These are phyloP conservation scores for Chionographis japonica DNA, from an alignment of 106 monocot species.

Conservation along the genomic window DNA sequence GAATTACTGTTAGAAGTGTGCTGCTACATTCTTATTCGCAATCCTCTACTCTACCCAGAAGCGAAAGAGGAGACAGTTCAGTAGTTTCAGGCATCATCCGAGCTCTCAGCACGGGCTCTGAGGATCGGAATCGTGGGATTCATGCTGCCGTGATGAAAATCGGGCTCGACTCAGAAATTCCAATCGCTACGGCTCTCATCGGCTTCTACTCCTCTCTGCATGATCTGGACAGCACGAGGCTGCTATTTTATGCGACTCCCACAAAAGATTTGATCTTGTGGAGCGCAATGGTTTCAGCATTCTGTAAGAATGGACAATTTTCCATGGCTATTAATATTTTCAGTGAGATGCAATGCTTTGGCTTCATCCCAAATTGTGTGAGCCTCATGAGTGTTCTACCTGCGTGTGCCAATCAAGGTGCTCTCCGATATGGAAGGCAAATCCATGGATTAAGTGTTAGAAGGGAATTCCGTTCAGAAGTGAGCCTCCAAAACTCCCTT, in stretches of 20 bases:
- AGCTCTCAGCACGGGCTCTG: slow-evolving; percentile 5
- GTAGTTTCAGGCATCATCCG: slow-evolving; percentile 19
- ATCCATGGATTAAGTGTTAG: slow-evolving; percentile 35
- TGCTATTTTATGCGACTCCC: slow-evolving; percentile 15
- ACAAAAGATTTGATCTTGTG: slow-evolving; percentile 40
- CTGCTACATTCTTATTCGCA: background rate
- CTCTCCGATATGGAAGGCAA: slow-evolving; percentile 21
- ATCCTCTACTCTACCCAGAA: background rate
- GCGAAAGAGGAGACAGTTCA: background rate
- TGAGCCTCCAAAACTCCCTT: slow-evolving; percentile 32
- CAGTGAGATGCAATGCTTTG: slow-evolving; percentile 19
- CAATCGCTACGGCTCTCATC: slow-evolving; percentile 34
- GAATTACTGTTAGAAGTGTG: slow-evolving; percentile 20
- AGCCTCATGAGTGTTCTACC: slow-evolving; percentile 28
- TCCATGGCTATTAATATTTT: slow-evolving; percentile 30
- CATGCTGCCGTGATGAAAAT: slow-evolving; percentile 33
- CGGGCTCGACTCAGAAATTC: slow-evolving; percentile 12
- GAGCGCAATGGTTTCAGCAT: slow-evolving; percentile 40
- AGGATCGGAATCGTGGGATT: slow-evolving; percentile 7
- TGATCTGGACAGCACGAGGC: slow-evolving; percentile 12
- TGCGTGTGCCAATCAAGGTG: slow-evolving; percentile 29
- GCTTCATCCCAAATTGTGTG: slow-evolving; percentile 22
- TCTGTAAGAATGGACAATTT: slow-evolving; percentile 22
- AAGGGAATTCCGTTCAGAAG: slow-evolving; percentile 19
- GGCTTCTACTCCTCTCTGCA: slow-evolving; percentile 29